Base-by-base conservation (phyloP, 2,329 filamentous ascomycete genomes). In the Rhynchosporium secalis region DNA sequence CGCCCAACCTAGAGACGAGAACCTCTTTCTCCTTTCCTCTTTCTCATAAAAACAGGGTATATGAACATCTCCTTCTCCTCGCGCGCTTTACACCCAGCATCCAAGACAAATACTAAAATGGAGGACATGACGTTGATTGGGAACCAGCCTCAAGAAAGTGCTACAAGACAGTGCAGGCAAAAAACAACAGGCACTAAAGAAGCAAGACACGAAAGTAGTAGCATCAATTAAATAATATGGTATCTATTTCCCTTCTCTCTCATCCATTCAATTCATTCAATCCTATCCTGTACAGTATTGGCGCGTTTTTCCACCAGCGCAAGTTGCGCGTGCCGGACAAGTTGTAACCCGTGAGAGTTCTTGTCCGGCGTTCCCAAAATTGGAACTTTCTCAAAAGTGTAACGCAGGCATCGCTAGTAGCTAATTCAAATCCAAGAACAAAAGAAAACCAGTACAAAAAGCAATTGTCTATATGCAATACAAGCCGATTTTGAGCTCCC, bases 391-490 rank as follows among this genome's bases (percentile, higher is more conserved):
- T 57, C 55, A 61, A 62, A 58, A 54, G 45, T 56, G 59, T 61
- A 58, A 46, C 38, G 41, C 29, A 47, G 62, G 45, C 45, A 46
- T 45, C 40, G 40, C 43, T 45, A 56, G 54, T 38, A 29, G n/a
- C 38, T 31, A 33, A 46, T 45, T n/a, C 43, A 38, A 28, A 10
- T 46, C 54, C 20, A 61, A 41, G 28, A 62, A 20, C 20, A 55
- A 46, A 46, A 8, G 43, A 46, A 59, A 56, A 52, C 28, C 13
- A 26, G 26, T 36, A 41, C 28, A 45, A 52, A 62, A 62, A 55
- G 33, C 29, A 56, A 51, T 67, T 63, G 62, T 71, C 66, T 70
- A 70, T 68, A 67, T 67, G 65, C 67, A 58, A 41, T 43, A 45
- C 54, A 36, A 47, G 55, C 40, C 36, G 60, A 58, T 61, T 61